Percentiles rank a stretch among this genome's conserved stretches.
These are phyloP conservation scores for Malassezia dermatis DNA, from an alignment of 1,284 basidiomycete species.

Conservation along the genomic window DNA sequence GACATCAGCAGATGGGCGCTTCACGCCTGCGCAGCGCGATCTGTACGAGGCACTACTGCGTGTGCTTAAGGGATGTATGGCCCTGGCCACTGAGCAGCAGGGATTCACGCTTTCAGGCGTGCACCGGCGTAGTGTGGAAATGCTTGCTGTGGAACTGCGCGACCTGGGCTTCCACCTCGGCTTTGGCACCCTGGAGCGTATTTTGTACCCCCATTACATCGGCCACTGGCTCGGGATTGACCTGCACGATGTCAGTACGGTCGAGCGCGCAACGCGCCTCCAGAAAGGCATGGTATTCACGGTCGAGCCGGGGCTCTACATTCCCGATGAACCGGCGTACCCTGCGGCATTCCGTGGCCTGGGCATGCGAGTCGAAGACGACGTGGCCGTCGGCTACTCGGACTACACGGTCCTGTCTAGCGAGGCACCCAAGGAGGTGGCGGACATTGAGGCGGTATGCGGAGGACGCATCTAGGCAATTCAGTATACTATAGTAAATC, in stretches of 20 bases:
- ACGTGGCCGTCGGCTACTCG: constrained; percentile 31
- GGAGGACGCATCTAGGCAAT: constrained; percentile 2
- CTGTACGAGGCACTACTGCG: constrained; percentile 75
- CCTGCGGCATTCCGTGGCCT: constrained; percentile 39
- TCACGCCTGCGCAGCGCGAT: constrained; percentile 69
- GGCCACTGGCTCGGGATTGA: constrained; percentile 74
- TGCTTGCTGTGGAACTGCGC: constrained; percentile 64
- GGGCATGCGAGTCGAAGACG: constrained; percentile 45
- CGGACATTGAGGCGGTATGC: constrained; percentile 41
- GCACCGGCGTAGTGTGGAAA: constrained; percentile 63
- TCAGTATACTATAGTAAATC: constrained; percentile 28
- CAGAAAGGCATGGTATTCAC: constrained; percentile 37
- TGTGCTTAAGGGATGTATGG: constrained; percentile 62
- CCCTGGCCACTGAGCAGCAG: constrained; percentile 51
- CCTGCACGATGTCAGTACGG: constrained; percentile 39
- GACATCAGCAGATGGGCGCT: constrained; percentile 51
- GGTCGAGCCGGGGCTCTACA: constrained; percentile 43
- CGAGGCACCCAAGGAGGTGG: constrained; percentile 39
- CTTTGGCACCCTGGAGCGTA: constrained; percentile 59
- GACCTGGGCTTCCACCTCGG: constrained; percentile 65
- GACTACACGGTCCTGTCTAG: constrained; percentile 30
- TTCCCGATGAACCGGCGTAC: constrained; percentile 33
- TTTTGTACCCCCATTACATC: constrained; percentile 75
- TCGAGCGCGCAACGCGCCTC: constrained; percentile 30
- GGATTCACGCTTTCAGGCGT: constrained; percentile 62